phyloP scores from a whole-genome alignment of 495 filamentous ascomycete genomes.

The Cetradonia linearis region DNA sequence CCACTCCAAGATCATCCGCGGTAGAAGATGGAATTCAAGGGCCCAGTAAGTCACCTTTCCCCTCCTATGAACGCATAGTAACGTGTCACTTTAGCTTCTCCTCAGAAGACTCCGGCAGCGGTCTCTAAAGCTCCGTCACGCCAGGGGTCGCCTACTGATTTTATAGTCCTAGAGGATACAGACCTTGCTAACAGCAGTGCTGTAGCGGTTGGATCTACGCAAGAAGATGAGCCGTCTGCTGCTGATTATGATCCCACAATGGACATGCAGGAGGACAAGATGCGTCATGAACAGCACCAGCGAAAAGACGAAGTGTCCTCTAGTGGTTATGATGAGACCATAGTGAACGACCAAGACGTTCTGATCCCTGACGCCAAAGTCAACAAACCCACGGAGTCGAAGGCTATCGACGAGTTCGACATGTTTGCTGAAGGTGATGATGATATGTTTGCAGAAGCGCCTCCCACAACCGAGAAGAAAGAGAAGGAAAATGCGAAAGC shows the following conservation, averaged over 20 bases:
- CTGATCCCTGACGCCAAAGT: conserved; percentile 38
- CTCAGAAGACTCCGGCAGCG: conserved; percentile 31
- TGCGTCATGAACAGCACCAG: conserved; percentile 56
- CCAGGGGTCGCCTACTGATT: conserved; percentile 43
- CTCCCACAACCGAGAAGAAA: conserved; percentile 34
- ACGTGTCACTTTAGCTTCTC: conserved; percentile 20
- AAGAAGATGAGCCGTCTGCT: conserved; percentile 75
- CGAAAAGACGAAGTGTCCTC: conserved; percentile 48
- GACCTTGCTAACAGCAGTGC: conserved; percentile 56
- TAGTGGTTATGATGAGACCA: conserved; percentile 50
- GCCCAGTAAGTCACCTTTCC: conserved; percentile 19
- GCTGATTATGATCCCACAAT: conserved; percentile 91
- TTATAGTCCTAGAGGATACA: conserved; percentile 47
- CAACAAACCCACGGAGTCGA: conserved; percentile 32
- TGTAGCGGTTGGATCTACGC: conserved; percentile 38
- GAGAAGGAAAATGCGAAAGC: conserved; percentile 35
- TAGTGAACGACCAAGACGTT: conserved; percentile 45
- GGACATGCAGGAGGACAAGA: conserved; percentile 83
- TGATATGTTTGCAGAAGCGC: conserved; percentile 72
- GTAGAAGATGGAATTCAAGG: conserved; percentile 15
- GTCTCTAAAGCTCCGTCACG: conserved; percentile 40
- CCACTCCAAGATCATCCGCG: conserved; percentile 35
- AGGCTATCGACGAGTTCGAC: conserved; percentile 59
- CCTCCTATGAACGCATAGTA: background rate
- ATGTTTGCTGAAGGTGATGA: conserved; percentile 93